These are phyloP conservation scores for Trichothecium roseum DNA, from an alignment of 2,329 filamentous ascomycete genomes.

Conservation along the genomic window DNA sequence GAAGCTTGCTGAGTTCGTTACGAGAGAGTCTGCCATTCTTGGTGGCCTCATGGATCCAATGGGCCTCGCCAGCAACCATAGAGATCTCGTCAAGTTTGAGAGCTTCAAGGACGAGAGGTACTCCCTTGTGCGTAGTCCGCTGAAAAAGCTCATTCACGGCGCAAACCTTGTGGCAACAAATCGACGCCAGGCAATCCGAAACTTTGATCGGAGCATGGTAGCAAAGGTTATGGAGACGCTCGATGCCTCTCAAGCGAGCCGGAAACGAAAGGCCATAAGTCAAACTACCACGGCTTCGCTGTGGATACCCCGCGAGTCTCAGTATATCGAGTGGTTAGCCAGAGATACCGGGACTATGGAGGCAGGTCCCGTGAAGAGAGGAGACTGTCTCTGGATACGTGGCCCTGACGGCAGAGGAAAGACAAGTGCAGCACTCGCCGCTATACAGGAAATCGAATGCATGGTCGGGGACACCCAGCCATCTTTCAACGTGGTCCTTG, in stretches of 20 bases:
- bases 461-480: slow-evolving; percentile 11
- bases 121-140: slow-evolving; percentile 22
- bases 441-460: slow-evolving; percentile 23
- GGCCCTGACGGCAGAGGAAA: slow-evolving; percentile 31
- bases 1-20: slow-evolving; percentile 26
- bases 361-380: slow-evolving; percentile 3
- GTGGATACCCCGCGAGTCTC: slow-evolving; percentile 25
- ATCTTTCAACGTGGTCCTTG: slow-evolving; percentile 17
- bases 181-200: slow-evolving; percentile 23
- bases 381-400: slow-evolving; percentile 27
- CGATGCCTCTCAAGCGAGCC: slow-evolving; percentile 21
- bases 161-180: slow-evolving; percentile 23
- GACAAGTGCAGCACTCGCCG: slow-evolving; percentile 27
- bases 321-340: slow-evolving; percentile 24
- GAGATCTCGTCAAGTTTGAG: slow-evolving; percentile 30
- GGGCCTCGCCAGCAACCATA: slow-evolving; percentile 25
- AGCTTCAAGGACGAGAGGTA: slow-evolving; percentile 26
- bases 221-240: slow-evolving; percentile 20
- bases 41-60: slow-evolving; percentile 20
- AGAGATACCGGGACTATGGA: slow-evolving; percentile 6
- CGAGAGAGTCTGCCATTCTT: slow-evolving; percentile 26
- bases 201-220: slow-evolving; percentile 21
- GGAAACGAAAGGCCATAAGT: slow-evolving; percentile 19
- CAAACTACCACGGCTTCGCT: slow-evolving; percentile 21
- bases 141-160: slow-evolving; percentile 25